Base-by-base conservation (phyloP, 805 yeast genomes). In the Cyberlindnera suaveolens region DNA sequence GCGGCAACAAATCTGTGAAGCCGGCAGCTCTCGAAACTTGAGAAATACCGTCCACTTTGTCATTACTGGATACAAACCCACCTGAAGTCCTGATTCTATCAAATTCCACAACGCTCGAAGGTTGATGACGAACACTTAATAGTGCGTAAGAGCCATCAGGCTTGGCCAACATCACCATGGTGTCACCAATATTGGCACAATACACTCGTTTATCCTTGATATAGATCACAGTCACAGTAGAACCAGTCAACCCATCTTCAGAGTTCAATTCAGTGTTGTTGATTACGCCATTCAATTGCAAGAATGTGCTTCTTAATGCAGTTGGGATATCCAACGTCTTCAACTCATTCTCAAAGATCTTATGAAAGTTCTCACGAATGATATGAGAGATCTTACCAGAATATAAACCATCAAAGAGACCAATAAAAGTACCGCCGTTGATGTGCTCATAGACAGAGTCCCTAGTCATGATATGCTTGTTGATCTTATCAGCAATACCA, bases 1-100 rank as follows among this genome's bases (percentile, higher is more conserved):
- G 96, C 1, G 97, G 96, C 36, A 89, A 71, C 49, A 83, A 72
- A 51, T 85, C 84, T 61, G 84, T 83, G 58, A 85, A 90, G 0
- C 99, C 99, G 41, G 88, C 90, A 29, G 96, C 95, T 53, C 98
- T 75, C 2, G 96, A 86, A 39, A 89, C 85, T 39, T 80, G 82
- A 14, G 87, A 73, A 26, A 78, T 80, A 34, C 95, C 95, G 61
- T 91, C 96, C 36, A 89, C 72, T 48, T 83, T 81, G 42, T 91
- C 96, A 54, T 83, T 85, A 16, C 85, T 83, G 9, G 86, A 78
- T 10, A 93, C 96, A 60, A 75, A 84, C 1, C 98, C 98, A 41
- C 98, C 98, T 19, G 95, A 78, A 2, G 85, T 85, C 55, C 98
- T 72, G 38, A 93, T 86, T 53, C 96, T 71, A 58, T 89, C 96